Evolutionary conservation across 2,329 filamentous ascomycete species (phyloP).

Genomic region (Sporothrix sp.): DNA sequence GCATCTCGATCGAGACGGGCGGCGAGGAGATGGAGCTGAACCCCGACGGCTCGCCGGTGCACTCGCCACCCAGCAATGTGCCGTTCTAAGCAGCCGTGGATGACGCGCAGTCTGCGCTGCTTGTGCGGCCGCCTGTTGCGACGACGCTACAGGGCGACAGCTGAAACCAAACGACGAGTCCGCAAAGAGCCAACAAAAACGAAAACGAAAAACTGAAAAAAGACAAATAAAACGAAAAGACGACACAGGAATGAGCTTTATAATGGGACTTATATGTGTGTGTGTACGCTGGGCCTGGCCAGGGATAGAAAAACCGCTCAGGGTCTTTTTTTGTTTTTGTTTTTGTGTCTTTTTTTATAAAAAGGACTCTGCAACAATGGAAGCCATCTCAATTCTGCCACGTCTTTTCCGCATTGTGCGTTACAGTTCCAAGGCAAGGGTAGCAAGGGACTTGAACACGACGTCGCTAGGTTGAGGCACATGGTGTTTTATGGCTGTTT

Average conservation of each 20-base stretch:
- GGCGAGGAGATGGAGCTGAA: slow-evolving; percentile 81
- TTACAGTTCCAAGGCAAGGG: no score
- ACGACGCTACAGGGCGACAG: background rate
- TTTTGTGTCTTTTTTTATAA: background rate
- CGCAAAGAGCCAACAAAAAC: no score
- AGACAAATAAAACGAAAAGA: background rate
- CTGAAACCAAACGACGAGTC: background rate
- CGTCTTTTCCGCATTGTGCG: background rate
- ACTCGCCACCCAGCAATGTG: slow-evolving; percentile 45
- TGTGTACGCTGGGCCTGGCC: background rate
- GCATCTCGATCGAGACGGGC: slow-evolving; percentile 80
- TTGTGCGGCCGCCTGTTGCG: background rate
- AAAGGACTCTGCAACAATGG: slow-evolving; percentile 2
- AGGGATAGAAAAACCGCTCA: slow-evolving; percentile 7
- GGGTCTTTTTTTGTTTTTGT: background rate
- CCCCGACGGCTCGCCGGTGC: slow-evolving; percentile 52
- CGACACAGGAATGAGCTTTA: background rate
- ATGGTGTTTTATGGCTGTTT: background rate
- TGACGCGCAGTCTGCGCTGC: background rate
- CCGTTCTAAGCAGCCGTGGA: slow-evolving; percentile 46
- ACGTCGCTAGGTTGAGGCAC: no score
- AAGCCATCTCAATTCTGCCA: slow-evolving; percentile 8
- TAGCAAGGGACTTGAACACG: background rate
- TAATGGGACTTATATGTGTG: background rate
- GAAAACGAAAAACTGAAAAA: background rate